phyloP scores from a whole-genome alignment of 1,284 basidiomycete species.

The Leccinum fuscescens region DNA sequence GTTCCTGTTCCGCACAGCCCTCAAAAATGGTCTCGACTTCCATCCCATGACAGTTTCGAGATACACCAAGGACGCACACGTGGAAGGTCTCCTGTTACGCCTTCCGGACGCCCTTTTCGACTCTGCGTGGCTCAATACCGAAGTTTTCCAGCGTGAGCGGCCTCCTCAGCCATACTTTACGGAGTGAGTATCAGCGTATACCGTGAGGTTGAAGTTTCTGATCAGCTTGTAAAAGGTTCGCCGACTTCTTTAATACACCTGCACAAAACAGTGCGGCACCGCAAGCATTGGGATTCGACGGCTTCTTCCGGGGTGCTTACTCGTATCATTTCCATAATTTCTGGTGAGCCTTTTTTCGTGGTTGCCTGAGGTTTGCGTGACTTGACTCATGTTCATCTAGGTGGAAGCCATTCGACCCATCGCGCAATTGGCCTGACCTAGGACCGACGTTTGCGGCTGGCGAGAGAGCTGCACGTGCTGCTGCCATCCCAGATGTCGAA shows the following conservation, averaged over 20 bases:
- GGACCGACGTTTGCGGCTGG: slow-evolving; percentile 75
- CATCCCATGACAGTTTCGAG: slow-evolving; percentile 83
- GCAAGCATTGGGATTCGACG: slow-evolving; percentile 76
- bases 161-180: slow-evolving; percentile 85
- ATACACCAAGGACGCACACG: slow-evolving; percentile 75
- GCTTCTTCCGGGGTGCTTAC: slow-evolving; percentile 84
- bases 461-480: slow-evolving; percentile 58
- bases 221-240: slow-evolving; percentile 45
- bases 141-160: slow-evolving; percentile 77
- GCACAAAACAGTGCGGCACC: slow-evolving; percentile 66
- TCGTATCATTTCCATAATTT: slow-evolving; percentile 88
- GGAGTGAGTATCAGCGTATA: slow-evolving; percentile 47
- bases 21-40: slow-evolving; percentile 83
- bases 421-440: slow-evolving; percentile 89
- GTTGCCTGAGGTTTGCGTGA: neutral
- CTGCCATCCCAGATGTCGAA: slow-evolving; percentile 32
- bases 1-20: slow-evolving; percentile 82
- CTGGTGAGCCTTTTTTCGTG: slow-evolving; percentile 46
- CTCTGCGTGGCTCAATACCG: slow-evolving; percentile 84
- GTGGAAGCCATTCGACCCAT: slow-evolving; percentile 91
- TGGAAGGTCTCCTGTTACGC: slow-evolving; percentile 71
- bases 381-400: slow-evolving; percentile 38
- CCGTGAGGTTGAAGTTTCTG: neutral
- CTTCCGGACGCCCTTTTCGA: slow-evolving; percentile 86
- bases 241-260: slow-evolving; percentile 80